Conservation (phyloP, 2,329 filamentous ascomycete species). For the Colletotrichum sp. region DNA sequence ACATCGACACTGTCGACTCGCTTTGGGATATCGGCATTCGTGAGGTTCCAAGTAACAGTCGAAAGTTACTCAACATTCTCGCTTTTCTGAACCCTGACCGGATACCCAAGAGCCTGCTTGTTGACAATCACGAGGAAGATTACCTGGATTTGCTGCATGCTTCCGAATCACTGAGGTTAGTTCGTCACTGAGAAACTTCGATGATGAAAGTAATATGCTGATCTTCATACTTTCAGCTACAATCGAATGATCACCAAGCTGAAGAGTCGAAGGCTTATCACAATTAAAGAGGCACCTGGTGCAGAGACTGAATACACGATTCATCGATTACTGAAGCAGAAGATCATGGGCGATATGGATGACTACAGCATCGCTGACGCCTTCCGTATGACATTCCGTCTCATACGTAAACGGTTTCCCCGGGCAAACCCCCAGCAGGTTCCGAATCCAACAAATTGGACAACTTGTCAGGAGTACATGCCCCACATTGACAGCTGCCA, state of each 20-base stretch:
- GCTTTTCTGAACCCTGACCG: background rate
- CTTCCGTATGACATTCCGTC: background rate
- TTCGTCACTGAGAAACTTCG: background rate
- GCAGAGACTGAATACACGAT: background rate
- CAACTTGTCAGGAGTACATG: background rate
- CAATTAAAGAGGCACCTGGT: background rate
- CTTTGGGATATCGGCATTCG: background rate
- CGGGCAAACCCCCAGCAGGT: background rate
- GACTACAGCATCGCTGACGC: background rate
- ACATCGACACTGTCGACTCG: too few species aligned
- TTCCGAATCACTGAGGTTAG: background rate
- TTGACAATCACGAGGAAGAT: background rate
- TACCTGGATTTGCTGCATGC: background rate
- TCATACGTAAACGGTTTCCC: background rate
- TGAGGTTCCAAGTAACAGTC: background rate
- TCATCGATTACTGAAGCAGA: background rate
- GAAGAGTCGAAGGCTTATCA: background rate
- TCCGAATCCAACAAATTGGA: background rate
- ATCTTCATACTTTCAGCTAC: background rate
- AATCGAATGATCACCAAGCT: background rate
- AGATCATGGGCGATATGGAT: background rate
- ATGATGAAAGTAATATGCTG: background rate
- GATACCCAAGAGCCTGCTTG: background rate
- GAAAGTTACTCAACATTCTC: background rate
- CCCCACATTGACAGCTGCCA: background rate